phyloP scores from a whole-genome alignment of 2,329 filamentous ascomycete genomes.

The Cadophora sp. region DNA sequence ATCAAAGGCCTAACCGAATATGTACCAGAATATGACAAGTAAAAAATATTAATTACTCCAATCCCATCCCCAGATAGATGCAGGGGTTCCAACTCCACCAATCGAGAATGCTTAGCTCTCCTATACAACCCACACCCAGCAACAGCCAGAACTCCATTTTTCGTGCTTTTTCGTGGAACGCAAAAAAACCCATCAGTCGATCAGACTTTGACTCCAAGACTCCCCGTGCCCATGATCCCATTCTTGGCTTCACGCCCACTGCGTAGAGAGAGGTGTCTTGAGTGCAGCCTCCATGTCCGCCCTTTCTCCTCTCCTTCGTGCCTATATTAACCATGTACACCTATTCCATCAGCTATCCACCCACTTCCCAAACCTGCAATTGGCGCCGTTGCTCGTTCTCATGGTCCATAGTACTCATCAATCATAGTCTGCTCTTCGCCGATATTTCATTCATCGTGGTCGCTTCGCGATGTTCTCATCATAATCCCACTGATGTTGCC shows the following conservation, averaged over 20 bases:
- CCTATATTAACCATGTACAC: neutral
- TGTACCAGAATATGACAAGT: conserved; percentile 18
- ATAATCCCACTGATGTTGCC: conserved; percentile 58
- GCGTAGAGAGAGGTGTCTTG: neutral
- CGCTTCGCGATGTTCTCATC: conserved; percentile 42
- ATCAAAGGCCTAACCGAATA: conserved; percentile 6
- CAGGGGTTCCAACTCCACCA: conserved; percentile 10
- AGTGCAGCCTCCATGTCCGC: neutral
- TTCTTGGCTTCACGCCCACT: neutral
- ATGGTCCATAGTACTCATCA: conserved; percentile 12
- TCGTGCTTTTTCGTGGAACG: neutral
- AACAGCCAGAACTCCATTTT: conserved; percentile 5
- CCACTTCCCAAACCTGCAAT: neutral
- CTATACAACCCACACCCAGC: conserved; percentile 6
- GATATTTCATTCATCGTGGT: conserved; percentile 33
- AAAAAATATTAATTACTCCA: conserved; percentile 4
- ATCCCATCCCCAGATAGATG: neutral
- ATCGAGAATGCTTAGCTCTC: conserved; percentile 15
- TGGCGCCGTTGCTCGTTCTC: neutral
- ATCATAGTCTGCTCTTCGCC: conserved; percentile 7
- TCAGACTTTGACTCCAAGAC: neutral
- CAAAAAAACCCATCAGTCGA: neutral
- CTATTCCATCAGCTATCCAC: conserved; percentile 7
- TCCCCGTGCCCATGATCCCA: neutral
- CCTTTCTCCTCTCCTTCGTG: neutral